Percentiles rank a stretch among this genome's conserved stretches.
Evolutionary conservation across 495 filamentous ascomycete species (phyloP).

Genomic region (Cercophora samala): DNA sequence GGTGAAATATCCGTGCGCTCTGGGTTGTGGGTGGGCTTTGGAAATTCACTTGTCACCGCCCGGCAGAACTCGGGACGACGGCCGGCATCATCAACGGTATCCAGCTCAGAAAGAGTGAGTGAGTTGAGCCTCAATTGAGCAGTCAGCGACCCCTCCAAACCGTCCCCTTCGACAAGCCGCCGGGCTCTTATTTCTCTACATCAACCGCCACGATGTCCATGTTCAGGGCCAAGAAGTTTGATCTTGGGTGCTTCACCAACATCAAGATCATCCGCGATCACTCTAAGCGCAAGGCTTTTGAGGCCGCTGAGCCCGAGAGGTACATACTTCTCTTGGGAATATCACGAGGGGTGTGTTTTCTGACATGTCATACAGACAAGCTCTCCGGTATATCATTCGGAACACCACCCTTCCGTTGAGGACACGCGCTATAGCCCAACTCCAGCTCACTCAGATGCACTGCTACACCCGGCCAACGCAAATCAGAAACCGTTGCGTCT

Average conservation of each 20-base stretch:
- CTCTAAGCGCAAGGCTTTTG: conserved; percentile 90
- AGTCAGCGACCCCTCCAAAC: neutral
- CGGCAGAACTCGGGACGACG: conserved; percentile 14
- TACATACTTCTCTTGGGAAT: conserved; percentile 31
- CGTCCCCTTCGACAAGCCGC: neutral
- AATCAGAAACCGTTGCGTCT: conserved; percentile 87
- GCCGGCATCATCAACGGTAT: neutral
- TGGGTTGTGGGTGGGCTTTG: neutral
- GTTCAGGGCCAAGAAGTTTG: conserved; percentile 82
- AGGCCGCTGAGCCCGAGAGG: conserved; percentile 80
- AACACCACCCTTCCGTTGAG: conserved; percentile 83
- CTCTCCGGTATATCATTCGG: conserved; percentile 88
- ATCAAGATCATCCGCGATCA: conserved; percentile 82
- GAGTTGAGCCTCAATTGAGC: conserved; percentile 3
- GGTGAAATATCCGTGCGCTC: neutral
- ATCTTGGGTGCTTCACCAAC: conserved; percentile 83
- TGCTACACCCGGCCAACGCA: conserved; percentile 88
- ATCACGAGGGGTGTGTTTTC: neutral
- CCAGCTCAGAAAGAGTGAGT: neutral
- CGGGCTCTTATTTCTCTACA: neutral
- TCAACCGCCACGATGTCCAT: conserved; percentile 60
- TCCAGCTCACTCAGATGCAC: conserved; percentile 92
- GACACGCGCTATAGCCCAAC: conserved; percentile 81
- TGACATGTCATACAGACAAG: conserved; percentile 61
- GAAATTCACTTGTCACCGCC: conserved; percentile 17